Evolutionary conservation across 225 moss, liverwort and hornwort genomes (phyloP).

Genomic region (Marchantia polymorpha): DNA sequence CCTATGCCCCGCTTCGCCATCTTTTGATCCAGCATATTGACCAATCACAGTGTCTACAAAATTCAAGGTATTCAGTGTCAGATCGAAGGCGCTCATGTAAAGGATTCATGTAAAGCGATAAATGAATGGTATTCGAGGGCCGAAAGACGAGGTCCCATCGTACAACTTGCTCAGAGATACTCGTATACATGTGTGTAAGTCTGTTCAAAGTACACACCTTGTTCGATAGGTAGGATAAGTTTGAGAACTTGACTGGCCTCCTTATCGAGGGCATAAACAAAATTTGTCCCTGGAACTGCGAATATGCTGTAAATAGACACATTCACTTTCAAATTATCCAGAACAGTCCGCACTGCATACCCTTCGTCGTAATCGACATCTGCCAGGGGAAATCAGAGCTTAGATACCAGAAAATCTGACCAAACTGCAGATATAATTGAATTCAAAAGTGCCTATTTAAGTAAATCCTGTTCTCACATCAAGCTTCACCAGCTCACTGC

Average conservation of each 20-base stretch:
- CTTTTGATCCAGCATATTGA: constrained; percentile 38
- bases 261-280: constrained; percentile 29
- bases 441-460: too few relatives aligned
- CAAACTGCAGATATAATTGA: too few relatives aligned
- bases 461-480: too few relatives aligned
- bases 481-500: too few relatives aligned
- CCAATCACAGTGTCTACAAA: background rate
- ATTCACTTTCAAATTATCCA: constrained; percentile 19
- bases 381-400: background rate
- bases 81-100: background rate
- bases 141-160: background rate
- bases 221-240: constrained; percentile 15
- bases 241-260: constrained; percentile 30
- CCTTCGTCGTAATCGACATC: constrained; percentile 24
- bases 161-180: background rate
- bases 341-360: constrained; percentile 21
- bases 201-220: constrained; percentile 8
- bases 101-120: too few relatives aligned
- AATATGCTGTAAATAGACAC: constrained; percentile 17
- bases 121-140: too few relatives aligned
- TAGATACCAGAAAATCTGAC: background rate
- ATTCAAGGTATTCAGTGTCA: too few relatives aligned
- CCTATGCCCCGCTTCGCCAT: constrained; percentile 48
- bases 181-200: background rate
- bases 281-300: constrained; percentile 7